phyloP scores from a whole-genome alignment of 805 yeast genomes.

The Lachancea waltii region DNA sequence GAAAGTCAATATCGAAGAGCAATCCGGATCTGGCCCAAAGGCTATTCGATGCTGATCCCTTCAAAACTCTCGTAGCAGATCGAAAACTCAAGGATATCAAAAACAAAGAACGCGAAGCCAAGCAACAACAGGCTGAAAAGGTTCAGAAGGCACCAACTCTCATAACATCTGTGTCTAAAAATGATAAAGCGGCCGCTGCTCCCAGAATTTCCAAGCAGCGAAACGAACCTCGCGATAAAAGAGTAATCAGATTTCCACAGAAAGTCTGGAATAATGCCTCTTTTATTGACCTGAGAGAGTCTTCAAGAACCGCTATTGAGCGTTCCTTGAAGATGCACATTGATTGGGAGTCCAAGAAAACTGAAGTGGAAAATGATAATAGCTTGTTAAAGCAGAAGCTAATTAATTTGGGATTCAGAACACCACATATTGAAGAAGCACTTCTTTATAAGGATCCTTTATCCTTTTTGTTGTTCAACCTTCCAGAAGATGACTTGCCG shows the following conservation, averaged over 20 bases:
- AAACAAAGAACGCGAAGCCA: conserved; percentile 43
- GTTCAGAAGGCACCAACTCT: conserved; percentile 42
- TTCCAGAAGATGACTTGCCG: conserved; percentile 94
- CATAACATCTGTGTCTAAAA: conserved; percentile 29
- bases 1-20: conserved; percentile 43
- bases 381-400: conserved; percentile 31
- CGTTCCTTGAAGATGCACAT: conserved; percentile 50
- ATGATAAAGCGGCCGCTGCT: conserved; percentile 10
- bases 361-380: conserved; percentile 13
- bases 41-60: conserved; percentile 69
- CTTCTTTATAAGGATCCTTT: conserved; percentile 46
- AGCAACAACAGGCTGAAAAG: conserved; percentile 45
- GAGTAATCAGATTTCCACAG: conserved; percentile 31
- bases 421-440: conserved; percentile 65
- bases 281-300: conserved; percentile 59
- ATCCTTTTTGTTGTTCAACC: conserved; percentile 61
- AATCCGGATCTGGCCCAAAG: conserved; percentile 44
- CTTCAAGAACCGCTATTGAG: conserved; percentile 59
- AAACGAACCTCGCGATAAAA: conserved; percentile 6
- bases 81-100: conserved; percentile 39
- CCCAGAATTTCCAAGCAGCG: conserved; percentile 9
- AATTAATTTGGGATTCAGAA: conserved; percentile 56
- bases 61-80: conserved; percentile 55
- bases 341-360: conserved; percentile 39
- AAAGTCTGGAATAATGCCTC: conserved; percentile 70